These are phyloP conservation scores for Diplosphaera chodatii DNA, from an alignment of 139 green algal species.

Conservation along the genomic window DNA sequence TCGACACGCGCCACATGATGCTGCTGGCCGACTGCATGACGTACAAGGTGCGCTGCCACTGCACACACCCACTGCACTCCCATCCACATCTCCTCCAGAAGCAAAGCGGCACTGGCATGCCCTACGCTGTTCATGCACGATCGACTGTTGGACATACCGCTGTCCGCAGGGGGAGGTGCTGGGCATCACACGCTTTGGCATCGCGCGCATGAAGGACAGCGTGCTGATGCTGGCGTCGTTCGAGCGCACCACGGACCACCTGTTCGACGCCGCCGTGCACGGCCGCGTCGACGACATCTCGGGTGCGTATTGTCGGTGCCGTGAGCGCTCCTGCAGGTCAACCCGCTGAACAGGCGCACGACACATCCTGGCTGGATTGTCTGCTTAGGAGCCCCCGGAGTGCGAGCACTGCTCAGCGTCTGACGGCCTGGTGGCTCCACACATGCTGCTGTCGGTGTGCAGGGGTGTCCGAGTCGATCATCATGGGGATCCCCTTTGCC, in stretches of 20 bases:
- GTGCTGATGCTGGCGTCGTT: conserved; percentile 98
- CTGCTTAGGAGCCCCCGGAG: not conserved
- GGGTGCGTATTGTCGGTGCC: no score
- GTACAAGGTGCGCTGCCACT: conserved; percentile 73
- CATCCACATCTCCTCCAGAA: no score
- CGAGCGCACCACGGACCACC: conserved; percentile 98
- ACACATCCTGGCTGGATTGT: not conserved
- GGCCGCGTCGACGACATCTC: conserved; percentile 50
- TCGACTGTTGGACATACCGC: no score
- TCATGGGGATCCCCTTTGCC: conserved; percentile 98
- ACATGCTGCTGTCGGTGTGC: not conserved
- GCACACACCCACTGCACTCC: no score
- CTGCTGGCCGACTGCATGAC: conserved; percentile 98
- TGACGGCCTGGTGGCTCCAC: not conserved
- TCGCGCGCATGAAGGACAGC: conserved; percentile 99
- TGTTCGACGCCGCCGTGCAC: conserved; percentile 95
- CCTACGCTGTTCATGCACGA: no score
- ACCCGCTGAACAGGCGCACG: no score
- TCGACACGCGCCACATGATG: conserved; percentile 94
- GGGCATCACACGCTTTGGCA: conserved; percentile 98
- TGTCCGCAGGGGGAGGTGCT: conserved; percentile 82
- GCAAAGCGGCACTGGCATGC: no score
- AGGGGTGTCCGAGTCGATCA: conserved; percentile 94
- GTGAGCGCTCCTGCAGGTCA: no score
- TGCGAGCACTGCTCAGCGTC: no score